phyloP scores from a whole-genome alignment of 1,139 yeast genomes.

The Yamadazyma membranifaciens region DNA sequence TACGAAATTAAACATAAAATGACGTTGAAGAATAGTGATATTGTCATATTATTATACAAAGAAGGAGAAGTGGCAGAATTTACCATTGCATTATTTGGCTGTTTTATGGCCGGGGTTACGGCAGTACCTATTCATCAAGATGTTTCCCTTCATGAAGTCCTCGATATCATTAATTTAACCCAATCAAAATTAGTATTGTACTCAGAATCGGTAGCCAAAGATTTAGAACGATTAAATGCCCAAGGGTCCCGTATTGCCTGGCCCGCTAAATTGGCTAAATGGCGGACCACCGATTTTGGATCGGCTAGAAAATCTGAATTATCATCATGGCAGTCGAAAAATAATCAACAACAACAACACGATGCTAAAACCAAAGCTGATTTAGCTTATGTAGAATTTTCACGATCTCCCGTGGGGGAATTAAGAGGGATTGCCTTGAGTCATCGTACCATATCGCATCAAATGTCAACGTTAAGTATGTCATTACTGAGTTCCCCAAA shows the following conservation, averaged over 20 bases:
- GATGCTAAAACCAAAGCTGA: slow-evolving; percentile 42
- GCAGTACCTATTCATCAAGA: slow-evolving; percentile 91
- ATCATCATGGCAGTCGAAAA: slow-evolving; percentile 27
- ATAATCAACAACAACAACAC: slow-evolving; percentile 22
- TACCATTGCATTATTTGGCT: slow-evolving; percentile 82
- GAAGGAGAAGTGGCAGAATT: slow-evolving; percentile 85
- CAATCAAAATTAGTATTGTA: slow-evolving; percentile 77
- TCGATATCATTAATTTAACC: slow-evolving; percentile 70
- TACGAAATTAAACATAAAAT: slow-evolving; percentile 75
- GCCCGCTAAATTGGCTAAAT: slow-evolving; percentile 53
- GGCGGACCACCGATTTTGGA: slow-evolving; percentile 92
- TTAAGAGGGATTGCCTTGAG: slow-evolving; percentile 90
- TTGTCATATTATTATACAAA: slow-evolving; percentile 81
- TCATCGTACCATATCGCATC: slow-evolving; percentile 84
- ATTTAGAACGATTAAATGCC: slow-evolving; percentile 57
- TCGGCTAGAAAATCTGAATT: slow-evolving; percentile 48
- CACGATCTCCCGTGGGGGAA: slow-evolving; percentile 89
- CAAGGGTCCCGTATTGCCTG: slow-evolving; percentile 33
- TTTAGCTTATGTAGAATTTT: slow-evolving; percentile 90
- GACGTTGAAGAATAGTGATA: slow-evolving; percentile 72
- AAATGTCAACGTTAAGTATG: slow-evolving; percentile 73
- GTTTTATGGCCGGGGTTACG: slow-evolving; percentile 89
- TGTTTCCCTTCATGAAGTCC: slow-evolving; percentile 62
- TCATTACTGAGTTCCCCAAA: slow-evolving; percentile 67
- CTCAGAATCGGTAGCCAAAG: slow-evolving; percentile 75